Evolutionary conservation across 2,329 filamentous ascomycete species (phyloP).

Genomic region (Bipolaris gigantea): DNA sequence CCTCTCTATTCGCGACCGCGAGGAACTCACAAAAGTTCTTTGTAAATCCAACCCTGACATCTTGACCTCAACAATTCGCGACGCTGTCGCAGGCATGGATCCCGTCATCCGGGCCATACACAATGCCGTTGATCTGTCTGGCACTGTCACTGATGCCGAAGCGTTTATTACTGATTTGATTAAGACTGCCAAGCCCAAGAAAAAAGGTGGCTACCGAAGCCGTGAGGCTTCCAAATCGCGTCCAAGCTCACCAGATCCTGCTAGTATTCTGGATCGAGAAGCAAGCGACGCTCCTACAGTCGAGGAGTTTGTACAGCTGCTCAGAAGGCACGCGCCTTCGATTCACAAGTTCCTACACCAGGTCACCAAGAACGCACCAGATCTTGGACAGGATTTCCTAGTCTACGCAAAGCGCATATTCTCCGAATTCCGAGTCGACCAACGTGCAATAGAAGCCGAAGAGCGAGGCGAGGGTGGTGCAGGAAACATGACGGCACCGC

Average conservation of each 20-base stretch:
- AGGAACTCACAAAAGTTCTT: slow-evolving; percentile 66
- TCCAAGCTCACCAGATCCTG: slow-evolving; percentile 26
- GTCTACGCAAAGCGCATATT: slow-evolving; percentile 63
- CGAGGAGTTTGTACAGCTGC: slow-evolving; percentile 69
- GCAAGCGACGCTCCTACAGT: slow-evolving; percentile 57
- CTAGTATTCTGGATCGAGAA: slow-evolving; percentile 27
- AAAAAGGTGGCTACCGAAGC: slow-evolving; percentile 31
- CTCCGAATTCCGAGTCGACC: slow-evolving; percentile 56
- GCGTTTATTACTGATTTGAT: slow-evolving; percentile 73
- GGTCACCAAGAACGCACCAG: slow-evolving; percentile 67
- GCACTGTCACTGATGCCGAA: slow-evolving; percentile 68
- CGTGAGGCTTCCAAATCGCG: slow-evolving; percentile 27
- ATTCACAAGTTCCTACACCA: slow-evolving; percentile 73
- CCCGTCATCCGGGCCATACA: slow-evolving; percentile 74
- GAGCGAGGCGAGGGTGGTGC: slow-evolving; percentile 35
- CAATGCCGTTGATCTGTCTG: slow-evolving; percentile 69
- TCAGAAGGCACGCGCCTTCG: slow-evolving; percentile 65
- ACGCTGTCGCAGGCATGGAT: slow-evolving; percentile 69
- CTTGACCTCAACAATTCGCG: slow-evolving; percentile 68
- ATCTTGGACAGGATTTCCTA: slow-evolving; percentile 63
- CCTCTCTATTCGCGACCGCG: slow-evolving; percentile 73
- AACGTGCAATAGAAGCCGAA: slow-evolving; percentile 18
- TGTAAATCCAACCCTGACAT: slow-evolving; percentile 72
- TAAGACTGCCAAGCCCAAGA: slow-evolving; percentile 52
- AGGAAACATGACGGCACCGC: slow-evolving; percentile 48